A percentile compares a stretch with the other conserved stretches of the same genome.
phyloP scores from a whole-genome alignment of 768 basidiomycete species.

The Boletellus sp. region DNA sequence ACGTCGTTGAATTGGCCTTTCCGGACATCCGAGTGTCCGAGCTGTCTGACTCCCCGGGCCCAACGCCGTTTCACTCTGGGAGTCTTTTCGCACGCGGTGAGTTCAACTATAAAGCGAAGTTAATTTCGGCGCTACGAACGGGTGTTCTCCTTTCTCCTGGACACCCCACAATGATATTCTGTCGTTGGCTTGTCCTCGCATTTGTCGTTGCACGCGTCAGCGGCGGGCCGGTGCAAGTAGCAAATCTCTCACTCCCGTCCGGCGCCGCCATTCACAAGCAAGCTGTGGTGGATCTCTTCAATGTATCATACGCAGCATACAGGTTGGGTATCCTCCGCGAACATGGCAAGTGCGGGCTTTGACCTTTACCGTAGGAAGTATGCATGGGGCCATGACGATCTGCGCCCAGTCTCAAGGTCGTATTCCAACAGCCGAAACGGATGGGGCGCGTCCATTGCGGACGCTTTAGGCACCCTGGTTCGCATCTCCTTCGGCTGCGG shows the following conservation, averaged over 20 bases:
- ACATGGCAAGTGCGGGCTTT: background rate
- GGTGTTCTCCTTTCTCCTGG: conserved; percentile 42
- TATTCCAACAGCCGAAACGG: conserved; percentile 35
- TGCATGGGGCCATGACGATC: conserved; percentile 61
- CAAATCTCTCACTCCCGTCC: conserved; percentile 41
- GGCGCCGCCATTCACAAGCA: conserved; percentile 35
- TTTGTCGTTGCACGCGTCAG: conserved; percentile 8
- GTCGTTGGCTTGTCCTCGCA: conserved; percentile 14
- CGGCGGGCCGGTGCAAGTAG: conserved; percentile 39
- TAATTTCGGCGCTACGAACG: too few species aligned
- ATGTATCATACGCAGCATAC: conserved; percentile 53
- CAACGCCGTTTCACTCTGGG: too few species aligned
- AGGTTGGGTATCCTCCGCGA: conserved; percentile 31
- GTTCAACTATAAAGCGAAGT: too few species aligned
- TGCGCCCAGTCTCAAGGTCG: conserved; percentile 45
- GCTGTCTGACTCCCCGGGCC: too few species aligned
- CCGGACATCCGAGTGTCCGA: too few species aligned
- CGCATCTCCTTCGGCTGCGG: conserved; percentile 3
- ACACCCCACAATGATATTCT: conserved; percentile 1
- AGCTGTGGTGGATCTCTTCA: conserved; percentile 48
- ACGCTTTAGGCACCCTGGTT: conserved; percentile 62
- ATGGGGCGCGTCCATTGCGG: conserved; percentile 63
- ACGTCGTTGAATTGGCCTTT: too few species aligned
- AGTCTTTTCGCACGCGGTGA: too few species aligned
- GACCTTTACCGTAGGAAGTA: conserved; percentile 36